Evolutionary conservation across 192 early-diverging fungal genomes (phyloP).

Genomic region (Chytriomyces sp.): DNA sequence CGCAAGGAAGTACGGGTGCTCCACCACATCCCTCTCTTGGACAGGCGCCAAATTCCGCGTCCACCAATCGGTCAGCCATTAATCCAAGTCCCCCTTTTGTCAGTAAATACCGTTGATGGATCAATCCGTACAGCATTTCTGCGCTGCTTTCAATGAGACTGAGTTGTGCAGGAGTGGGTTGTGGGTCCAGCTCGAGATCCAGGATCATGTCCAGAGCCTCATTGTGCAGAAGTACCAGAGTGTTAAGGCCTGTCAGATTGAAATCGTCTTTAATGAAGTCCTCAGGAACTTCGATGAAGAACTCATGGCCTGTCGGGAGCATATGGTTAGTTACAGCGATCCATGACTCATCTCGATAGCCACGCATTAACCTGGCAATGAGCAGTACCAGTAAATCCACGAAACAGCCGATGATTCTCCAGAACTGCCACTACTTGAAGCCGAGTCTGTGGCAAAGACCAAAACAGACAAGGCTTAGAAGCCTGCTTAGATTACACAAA

Average conservation of each 20-base stretch:
- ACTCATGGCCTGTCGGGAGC: slow-evolving; percentile 48
- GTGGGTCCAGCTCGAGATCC: slow-evolving; percentile 65
- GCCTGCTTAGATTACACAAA: not conserved
- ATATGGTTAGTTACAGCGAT: not conserved
- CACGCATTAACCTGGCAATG: slow-evolving; percentile 53
- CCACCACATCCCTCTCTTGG: slow-evolving; percentile 59
- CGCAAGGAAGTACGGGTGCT: slow-evolving; percentile 54
- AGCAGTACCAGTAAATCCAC: slow-evolving; percentile 69
- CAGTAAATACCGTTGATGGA: slow-evolving; percentile 91
- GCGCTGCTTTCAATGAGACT: slow-evolving; percentile 83
- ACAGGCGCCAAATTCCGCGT: slow-evolving; percentile 59
- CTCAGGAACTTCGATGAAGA: slow-evolving; percentile 59
- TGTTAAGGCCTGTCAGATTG: slow-evolving; percentile 91
- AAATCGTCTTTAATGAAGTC: slow-evolving; percentile 92
- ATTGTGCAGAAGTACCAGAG: slow-evolving; percentile 81
- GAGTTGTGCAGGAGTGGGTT: slow-evolving; percentile 57
- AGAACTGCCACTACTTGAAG: slow-evolving; percentile 26
- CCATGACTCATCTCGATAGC: not conserved
- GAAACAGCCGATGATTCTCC: slow-evolving; percentile 52
- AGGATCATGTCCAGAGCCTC: slow-evolving; percentile 96
- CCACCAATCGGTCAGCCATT: slow-evolving; percentile 65
- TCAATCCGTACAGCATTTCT: slow-evolving; percentile 89
- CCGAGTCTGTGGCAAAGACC: slow-evolving; percentile 24
- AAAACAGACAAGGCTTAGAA: not conserved
- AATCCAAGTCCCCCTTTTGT: slow-evolving; percentile 84